phyloP scores from a whole-genome alignment of 2,329 filamentous ascomycete genomes.

The Aspergillus spinulosporus region DNA sequence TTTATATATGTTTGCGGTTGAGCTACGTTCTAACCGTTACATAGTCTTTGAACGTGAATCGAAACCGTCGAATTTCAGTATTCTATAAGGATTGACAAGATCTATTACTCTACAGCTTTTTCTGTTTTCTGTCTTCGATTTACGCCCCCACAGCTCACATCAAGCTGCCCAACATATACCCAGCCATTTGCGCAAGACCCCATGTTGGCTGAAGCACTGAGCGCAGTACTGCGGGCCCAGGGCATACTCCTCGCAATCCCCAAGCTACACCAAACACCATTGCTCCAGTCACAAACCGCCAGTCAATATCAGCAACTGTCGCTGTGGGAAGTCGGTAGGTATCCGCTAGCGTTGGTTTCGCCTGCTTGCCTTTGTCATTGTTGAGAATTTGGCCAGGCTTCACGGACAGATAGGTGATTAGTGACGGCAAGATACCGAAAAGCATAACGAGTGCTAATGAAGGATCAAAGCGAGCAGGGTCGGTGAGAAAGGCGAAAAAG shows the following conservation, averaged over 20 bases:
- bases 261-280: slow-evolving; percentile 53
- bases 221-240: slow-evolving; percentile 53
- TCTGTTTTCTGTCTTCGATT: not conserved
- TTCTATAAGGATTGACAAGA: not conserved
- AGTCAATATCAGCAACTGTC: slow-evolving; percentile 50
- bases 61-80: not conserved
- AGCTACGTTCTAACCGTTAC: slow-evolving; percentile 12
- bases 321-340: slow-evolving; percentile 48
- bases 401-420: slow-evolving; percentile 36
- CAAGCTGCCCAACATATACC: slow-evolving; percentile 48
- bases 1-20: not conserved
- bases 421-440: slow-evolving; percentile 51
- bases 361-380: slow-evolving; percentile 25
- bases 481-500: slow-evolving; percentile 50
- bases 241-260: slow-evolving; percentile 54
- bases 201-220: slow-evolving; percentile 49
- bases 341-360: slow-evolving; percentile 44
- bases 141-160: slow-evolving; percentile 22
- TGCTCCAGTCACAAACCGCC: slow-evolving; percentile 50
- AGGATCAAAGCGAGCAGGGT: slow-evolving; percentile 51
- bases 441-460: slow-evolving; percentile 52
- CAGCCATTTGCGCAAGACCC: slow-evolving; percentile 50
- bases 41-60: slow-evolving; percentile 20
- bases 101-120: slow-evolving; percentile 1
- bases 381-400: slow-evolving; percentile 30